Percentiles rank a stretch among this genome's conserved stretches.
Evolutionary conservation across 2,329 filamentous ascomycete species (phyloP).

Genomic region (Nemania serpens): DNA sequence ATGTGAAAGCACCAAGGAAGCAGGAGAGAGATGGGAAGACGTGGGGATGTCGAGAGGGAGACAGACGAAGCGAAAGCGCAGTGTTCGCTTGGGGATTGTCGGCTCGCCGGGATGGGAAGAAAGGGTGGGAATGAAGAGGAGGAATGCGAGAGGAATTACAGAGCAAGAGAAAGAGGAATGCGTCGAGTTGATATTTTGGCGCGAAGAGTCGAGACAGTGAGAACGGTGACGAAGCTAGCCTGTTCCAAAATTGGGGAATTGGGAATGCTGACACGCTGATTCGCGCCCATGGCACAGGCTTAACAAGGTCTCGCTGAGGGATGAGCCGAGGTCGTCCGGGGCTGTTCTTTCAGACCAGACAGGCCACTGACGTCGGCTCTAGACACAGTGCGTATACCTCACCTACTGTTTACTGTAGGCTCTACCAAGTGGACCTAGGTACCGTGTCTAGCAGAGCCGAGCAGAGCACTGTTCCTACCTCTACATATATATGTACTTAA

Average conservation of each 20-base stretch:
- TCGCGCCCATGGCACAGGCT: conserved; percentile 38
- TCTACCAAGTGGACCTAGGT: too few relatives aligned
- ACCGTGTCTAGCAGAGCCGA: too few relatives aligned
- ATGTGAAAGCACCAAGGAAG: conserved; percentile 23
- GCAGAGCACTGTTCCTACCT: too few relatives aligned
- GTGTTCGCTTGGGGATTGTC: not conserved
- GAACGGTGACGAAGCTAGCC: conserved; percentile 33
- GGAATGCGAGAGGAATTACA: conserved; percentile 25
- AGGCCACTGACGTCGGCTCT: conserved; percentile 9
- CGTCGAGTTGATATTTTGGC: conserved; percentile 38
- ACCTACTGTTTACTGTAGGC: not conserved
- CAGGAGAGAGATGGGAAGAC: conserved; percentile 25
- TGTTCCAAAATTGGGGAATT: conserved; percentile 30
- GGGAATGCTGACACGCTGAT: conserved; percentile 50
- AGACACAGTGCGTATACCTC: not conserved
- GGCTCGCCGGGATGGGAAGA: conserved; percentile 21
- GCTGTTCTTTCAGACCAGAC: too few relatives aligned
- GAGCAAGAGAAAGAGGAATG: conserved; percentile 38
- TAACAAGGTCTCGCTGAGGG: conserved; percentile 14
- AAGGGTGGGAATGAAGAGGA: conserved; percentile 28
- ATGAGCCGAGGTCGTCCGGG: conserved; percentile 46
- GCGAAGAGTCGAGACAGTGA: conserved; percentile 19
- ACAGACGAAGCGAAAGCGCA: too few relatives aligned
- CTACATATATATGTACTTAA: not conserved
- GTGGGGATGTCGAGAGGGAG: too few relatives aligned